phyloP scores from a whole-genome alignment of 495 filamentous ascomycete species.

The Collariella sp. region DNA sequence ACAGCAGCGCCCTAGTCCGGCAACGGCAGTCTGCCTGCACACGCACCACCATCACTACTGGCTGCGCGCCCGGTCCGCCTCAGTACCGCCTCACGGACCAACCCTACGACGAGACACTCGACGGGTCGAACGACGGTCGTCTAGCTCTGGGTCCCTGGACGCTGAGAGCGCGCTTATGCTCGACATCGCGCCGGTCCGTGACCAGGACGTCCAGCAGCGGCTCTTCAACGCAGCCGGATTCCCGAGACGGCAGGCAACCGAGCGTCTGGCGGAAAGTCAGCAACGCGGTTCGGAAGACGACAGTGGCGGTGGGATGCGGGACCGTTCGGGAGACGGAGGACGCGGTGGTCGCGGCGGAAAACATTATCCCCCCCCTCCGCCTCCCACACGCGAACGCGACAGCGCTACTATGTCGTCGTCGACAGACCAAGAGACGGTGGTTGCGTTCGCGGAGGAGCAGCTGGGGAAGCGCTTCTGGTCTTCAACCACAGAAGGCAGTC shows the following conservation, averaged over 20 bases:
- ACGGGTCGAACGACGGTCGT: conserved; percentile 3
- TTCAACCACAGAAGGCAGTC: neutral
- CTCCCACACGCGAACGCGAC: conserved; percentile 14
- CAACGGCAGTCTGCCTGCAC: conserved; percentile 36
- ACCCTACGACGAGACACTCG: conserved; percentile 16
- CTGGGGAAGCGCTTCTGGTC: neutral
- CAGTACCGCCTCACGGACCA: conserved; percentile 2
- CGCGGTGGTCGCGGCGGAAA: neutral
- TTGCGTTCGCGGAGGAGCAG: neutral
- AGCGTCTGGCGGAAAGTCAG: conserved; percentile 30
- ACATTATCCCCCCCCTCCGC: neutral
- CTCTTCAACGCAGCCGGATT: conserved; percentile 21
- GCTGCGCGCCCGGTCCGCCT: conserved; percentile 28
- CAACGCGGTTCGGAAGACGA: conserved; percentile 15
- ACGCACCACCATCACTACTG: conserved; percentile 52
- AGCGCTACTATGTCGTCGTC: conserved; percentile 23
- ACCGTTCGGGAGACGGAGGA: neutral
- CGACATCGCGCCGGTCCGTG: conserved; percentile 13
- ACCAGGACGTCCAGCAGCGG: conserved; percentile 8
- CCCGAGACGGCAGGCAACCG: conserved; percentile 28
- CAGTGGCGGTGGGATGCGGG: neutral
- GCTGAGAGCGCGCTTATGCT: neutral
- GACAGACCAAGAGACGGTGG: conserved; percentile 3
- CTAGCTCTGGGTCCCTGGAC: neutral
- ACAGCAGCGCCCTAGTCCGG: neutral